Evolutionary conservation across 352 stramenopile genomes (phyloP).

Genomic region (Phytopythium ostracodes): DNA sequence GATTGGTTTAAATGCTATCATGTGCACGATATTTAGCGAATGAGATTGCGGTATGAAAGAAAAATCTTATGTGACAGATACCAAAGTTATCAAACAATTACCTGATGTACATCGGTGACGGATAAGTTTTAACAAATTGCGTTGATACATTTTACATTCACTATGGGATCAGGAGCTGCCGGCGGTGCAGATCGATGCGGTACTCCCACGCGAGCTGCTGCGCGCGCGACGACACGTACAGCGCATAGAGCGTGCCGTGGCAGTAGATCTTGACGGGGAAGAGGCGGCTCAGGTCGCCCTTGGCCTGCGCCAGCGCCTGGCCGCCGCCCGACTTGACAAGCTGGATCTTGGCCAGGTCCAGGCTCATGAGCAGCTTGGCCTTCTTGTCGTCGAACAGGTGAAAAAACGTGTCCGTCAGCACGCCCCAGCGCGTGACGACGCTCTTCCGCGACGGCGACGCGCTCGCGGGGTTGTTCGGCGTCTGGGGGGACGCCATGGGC

Average conservation of each 20-base stretch:
- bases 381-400: constrained; percentile 78
- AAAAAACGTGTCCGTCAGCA: constrained; percentile 77
- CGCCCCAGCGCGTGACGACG: constrained; percentile 67
- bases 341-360: constrained; percentile 79
- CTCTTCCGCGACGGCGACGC: constrained; percentile 45
- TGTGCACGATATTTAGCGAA: constrained; percentile 4
- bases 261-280: constrained; percentile 76
- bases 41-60: neutral
- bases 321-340: constrained; percentile 55
- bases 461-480: constrained; percentile 35
- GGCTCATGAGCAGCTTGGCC: constrained; percentile 57
- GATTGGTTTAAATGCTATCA: constrained; percentile 33
- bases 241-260: constrained; percentile 58
- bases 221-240: constrained; percentile 72
- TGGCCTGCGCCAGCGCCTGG: constrained; percentile 19
- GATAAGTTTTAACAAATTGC: neutral
- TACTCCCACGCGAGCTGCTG: constrained; percentile 82
- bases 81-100: neutral
- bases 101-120: no score
- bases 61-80: neutral
- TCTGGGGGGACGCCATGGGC: constrained; percentile 36
- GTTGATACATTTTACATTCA: neutral
- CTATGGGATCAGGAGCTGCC: constrained; percentile 56
- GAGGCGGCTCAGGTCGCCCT: constrained; percentile 48
- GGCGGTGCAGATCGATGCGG: constrained; percentile 70